Evolutionary conservation across 306 rosid species (phyloP), one percentile per base, ranked within the genome.

Genomic region (Fragaria iinumae): DNA sequence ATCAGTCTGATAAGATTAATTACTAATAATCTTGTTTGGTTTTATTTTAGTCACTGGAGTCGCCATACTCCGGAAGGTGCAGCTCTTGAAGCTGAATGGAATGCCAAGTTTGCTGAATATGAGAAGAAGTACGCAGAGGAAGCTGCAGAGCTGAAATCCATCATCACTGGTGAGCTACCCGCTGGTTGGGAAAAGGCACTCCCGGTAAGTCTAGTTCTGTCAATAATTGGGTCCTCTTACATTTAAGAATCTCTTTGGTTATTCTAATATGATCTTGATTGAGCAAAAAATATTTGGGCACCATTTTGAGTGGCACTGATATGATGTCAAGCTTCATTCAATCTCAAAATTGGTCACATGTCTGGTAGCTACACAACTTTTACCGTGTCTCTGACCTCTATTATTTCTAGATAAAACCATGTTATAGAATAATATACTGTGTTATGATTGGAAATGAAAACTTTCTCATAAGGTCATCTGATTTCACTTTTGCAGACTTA

Each of bases 171-270:
- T 32, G 91, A 88, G 80, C 86, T 92, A 23, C 99, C 97, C 43
- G 81, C 97, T 73, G 97, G 90, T 63, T 96, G 99, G 99, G 99
- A 96, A 86, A 89, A 88, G 75, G 98, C 99, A 71, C 97, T 96
- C 73, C 98, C 98, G 43, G 99, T 96, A 79, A 91, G 98, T 84
- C 41, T 14, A 71, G 9, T 27, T 68, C 36, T 32, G 5, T 53
- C 20, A 2, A 65, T 71, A 25, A 29, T 16, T 20, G 59, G 39
- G 8, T 64, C 45, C 21, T 44, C 62, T 48, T 56, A 29, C 18
- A 18, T 45, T 71, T 66, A 4, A 36, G 41, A 34, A 25, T 14
- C 16, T 67, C 29, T 53, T 65, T 71, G 27, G 62, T 36, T 50
- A 68, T 49, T 60, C 50, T 47, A 12, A 39, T 32, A 32, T 27